Conservation (phyloP, 352 stramenopile species). For the Blastocystis sp. region DNA sequence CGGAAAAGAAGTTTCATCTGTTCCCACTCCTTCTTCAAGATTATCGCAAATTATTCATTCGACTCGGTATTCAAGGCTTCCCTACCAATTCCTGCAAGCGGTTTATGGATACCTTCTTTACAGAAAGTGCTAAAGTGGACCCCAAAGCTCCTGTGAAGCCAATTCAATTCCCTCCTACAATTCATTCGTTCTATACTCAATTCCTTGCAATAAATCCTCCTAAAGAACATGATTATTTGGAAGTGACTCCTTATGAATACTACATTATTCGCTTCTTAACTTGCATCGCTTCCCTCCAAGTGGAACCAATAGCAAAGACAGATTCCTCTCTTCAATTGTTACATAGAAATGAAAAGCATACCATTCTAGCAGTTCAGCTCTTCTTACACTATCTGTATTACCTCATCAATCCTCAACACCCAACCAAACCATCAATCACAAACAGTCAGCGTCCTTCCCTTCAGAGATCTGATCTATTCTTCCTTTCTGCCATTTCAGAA, state of each 20-base stretch:
- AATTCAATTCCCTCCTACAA: neutral
- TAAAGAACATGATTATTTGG: neutral
- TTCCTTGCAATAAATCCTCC: neutral
- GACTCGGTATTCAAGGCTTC: neutral
- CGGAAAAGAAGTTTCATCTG: neutral
- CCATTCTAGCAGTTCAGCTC: constrained; percentile 21
- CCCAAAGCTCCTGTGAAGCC: neutral
- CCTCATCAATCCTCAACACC: neutral
- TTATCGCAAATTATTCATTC: neutral
- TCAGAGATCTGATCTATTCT: constrained; percentile 25
- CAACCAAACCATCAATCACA: neutral
- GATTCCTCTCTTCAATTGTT: too few species aligned
- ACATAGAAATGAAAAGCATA: neutral
- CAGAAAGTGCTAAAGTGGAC: neutral
- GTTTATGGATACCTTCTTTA: neutral
- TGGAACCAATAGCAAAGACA: too few species aligned
- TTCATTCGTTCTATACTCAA: constrained; percentile 16
- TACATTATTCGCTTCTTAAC: constrained; percentile 34
- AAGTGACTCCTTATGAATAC: constrained; percentile 40
- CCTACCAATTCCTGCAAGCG: constrained; percentile 18
- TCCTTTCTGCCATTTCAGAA: neutral
- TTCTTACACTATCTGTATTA: constrained; percentile 35
- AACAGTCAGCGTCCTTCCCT: neutral
- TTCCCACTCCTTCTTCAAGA: constrained; percentile 47
- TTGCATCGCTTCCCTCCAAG: neutral